These are phyloP conservation scores for Isatis tinctoria DNA, from an alignment of 345 rosid species.

Conservation along the genomic window DNA sequence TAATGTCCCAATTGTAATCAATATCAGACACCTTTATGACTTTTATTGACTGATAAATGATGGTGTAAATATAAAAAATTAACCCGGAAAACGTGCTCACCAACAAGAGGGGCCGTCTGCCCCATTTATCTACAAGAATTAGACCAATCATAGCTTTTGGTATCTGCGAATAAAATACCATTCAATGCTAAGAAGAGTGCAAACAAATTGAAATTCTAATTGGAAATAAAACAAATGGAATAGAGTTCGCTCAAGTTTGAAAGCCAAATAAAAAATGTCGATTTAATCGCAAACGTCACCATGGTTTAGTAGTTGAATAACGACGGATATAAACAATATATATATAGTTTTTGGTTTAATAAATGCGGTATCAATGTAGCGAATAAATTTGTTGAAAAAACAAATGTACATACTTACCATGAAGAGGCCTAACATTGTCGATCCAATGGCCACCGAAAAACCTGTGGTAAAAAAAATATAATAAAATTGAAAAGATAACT, in stretches of 20 bases:
- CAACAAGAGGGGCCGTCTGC: slow-evolving; percentile 49
- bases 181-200: neutral
- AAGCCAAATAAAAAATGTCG: neutral
- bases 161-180: slow-evolving; percentile 23
- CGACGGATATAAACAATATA: neutral
- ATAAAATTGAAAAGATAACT: neutral
- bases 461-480: slow-evolving; percentile 8
- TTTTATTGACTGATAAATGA: neutral
- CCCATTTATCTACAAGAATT: slow-evolving; percentile 42
- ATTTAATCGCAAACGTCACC: neutral
- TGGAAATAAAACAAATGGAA: too few species aligned
- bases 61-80: neutral
- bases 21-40: neutral
- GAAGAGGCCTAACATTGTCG: slow-evolving; percentile 28
- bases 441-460: slow-evolving; percentile 33
- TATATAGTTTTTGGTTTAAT: neutral
- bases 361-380: neutral
- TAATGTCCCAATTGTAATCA: neutral
- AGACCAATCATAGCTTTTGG: slow-evolving; percentile 24
- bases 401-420: slow-evolving; percentile 25
- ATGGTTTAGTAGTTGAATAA: neutral
- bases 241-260: neutral
- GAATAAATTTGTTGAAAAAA: neutral
- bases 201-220: neutral
- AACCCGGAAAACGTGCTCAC: neutral